Evolutionary conservation across 2,329 filamentous ascomycete species (phyloP).

Genomic region (Hymenoscyphus infarciens): DNA sequence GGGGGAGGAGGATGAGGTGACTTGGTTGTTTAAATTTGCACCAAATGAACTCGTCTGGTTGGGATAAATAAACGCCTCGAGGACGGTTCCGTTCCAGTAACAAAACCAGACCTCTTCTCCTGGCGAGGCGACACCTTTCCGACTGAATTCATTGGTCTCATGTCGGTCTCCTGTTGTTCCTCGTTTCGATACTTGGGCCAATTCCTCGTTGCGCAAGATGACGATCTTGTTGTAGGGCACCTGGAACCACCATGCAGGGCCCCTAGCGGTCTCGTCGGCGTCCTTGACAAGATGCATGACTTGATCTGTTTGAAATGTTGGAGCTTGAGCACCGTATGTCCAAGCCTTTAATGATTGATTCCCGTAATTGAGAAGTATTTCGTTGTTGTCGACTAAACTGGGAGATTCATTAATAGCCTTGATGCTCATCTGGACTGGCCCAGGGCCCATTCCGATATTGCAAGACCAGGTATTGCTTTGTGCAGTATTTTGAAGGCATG

Average conservation of each 20-base stretch:
- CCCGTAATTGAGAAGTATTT: conserved; percentile 37
- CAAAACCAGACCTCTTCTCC: conserved; percentile 66
- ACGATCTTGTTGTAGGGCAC: conserved; percentile 62
- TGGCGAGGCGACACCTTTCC: conserved; percentile 41
- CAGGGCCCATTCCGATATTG: conserved; percentile 40
- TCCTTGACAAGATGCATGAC: conserved; percentile 54
- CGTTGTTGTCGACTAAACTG: conserved; percentile 32
- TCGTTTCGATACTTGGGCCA: conserved; percentile 17
- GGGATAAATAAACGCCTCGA: conserved; percentile 66
- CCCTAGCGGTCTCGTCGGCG: conserved; percentile 50
- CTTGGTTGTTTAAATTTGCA: conserved; percentile 3
- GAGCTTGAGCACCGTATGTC: conserved; percentile 60
- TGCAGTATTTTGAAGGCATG: conserved; percentile 54
- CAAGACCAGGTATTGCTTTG: conserved; percentile 63
- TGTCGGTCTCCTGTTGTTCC: neutral
- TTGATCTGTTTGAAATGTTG: conserved; percentile 44
- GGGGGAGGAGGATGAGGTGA: conserved; percentile 6
- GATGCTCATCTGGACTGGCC: conserved; percentile 24
- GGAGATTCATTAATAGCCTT: conserved; percentile 13
- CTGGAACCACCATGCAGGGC: conserved; percentile 63
- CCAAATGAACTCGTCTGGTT: conserved; percentile 39
- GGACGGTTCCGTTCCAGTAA: conserved; percentile 63
- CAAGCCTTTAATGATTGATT: conserved; percentile 41
- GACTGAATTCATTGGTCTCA: neutral
- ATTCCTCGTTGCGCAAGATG: conserved; percentile 39